Conservation (phyloP, 176 grass and related monocot species). For the Hordeum marinum region DNA sequence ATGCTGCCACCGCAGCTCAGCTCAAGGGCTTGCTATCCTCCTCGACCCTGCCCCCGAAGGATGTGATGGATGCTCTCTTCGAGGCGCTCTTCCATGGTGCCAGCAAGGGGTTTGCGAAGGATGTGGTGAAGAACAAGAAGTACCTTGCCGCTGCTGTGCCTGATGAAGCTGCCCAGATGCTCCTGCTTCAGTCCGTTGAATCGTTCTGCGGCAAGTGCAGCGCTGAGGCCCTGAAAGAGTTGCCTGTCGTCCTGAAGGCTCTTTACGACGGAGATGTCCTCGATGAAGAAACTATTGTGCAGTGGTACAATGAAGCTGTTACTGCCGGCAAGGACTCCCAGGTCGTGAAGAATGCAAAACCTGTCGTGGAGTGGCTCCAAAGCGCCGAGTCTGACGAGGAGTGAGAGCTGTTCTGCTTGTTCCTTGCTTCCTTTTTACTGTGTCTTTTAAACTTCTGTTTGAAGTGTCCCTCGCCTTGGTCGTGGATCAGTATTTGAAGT, state of each 20-base stretch:
- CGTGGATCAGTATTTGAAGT: not conserved
- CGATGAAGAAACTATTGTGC: slow-evolving; percentile 67
- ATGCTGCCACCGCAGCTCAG: slow-evolving; percentile 25
- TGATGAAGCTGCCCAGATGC: slow-evolving; percentile 40
- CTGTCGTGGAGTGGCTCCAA: slow-evolving; percentile 79
- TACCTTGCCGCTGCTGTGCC: slow-evolving; percentile 45
- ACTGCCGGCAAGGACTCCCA: slow-evolving; percentile 37
- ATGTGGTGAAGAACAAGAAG: slow-evolving; percentile 52
- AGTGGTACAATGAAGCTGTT: slow-evolving; percentile 49
- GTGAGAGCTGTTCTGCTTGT: not conserved
- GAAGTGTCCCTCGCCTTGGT: not conserved
- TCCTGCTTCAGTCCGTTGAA: slow-evolving; percentile 50
- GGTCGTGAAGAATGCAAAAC: slow-evolving; percentile 56
- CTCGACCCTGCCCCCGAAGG: slow-evolving; percentile 32
- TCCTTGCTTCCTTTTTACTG: not conserved
- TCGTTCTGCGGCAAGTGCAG: slow-evolving; percentile 51
- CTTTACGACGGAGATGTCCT: slow-evolving; percentile 76
- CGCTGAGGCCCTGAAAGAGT: slow-evolving; percentile 62
- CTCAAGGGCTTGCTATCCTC: slow-evolving; percentile 32
- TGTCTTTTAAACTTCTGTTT: not conserved
- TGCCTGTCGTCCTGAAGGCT: slow-evolving; percentile 58
- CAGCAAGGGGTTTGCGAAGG: slow-evolving; percentile 52
- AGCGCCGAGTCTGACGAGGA: slow-evolving; percentile 73
- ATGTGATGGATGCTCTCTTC: slow-evolving; percentile 55
- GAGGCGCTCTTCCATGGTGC: slow-evolving; percentile 50